Percentiles rank a stretch among this genome's conserved stretches.
phyloP scores from a whole-genome alignment of 1,139 yeast genomes.

The Diutina rugosa region DNA sequence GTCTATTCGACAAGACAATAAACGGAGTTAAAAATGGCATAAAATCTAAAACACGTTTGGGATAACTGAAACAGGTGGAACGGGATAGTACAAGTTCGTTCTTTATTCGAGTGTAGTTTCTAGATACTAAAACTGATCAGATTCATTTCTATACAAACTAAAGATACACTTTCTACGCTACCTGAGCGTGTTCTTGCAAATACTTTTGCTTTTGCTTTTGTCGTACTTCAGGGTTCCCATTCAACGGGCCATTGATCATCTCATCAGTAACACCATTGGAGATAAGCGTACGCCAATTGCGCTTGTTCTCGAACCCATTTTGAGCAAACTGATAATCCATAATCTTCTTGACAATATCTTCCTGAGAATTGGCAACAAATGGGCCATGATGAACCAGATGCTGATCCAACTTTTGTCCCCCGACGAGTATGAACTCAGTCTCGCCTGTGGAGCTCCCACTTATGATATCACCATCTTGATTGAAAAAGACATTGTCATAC shows the following conservation, averaged over 20 bases:
- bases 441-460: slow-evolving; percentile 16
- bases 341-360: slow-evolving; percentile 54
- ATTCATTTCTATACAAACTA: too few species aligned
- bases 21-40: not conserved
- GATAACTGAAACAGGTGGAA: too few species aligned
- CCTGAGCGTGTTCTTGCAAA: slow-evolving; percentile 6
- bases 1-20: not conserved
- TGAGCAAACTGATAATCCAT: slow-evolving; percentile 52
- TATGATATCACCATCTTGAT: slow-evolving; percentile 38
- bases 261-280: slow-evolving; percentile 43
- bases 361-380: slow-evolving; percentile 58
- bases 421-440: slow-evolving; percentile 54
- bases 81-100: too few species aligned
- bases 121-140: too few species aligned
- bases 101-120: too few species aligned
- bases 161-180: not conserved
- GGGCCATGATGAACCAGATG: slow-evolving; percentile 83
- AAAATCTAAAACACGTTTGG: not conserved
- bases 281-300: slow-evolving; percentile 57
- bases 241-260: slow-evolving; percentile 27
- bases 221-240: slow-evolving; percentile 22
- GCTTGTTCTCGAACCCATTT: slow-evolving; percentile 66
- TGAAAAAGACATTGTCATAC: slow-evolving; percentile 48
- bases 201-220: slow-evolving; percentile 16
- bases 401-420: slow-evolving; percentile 70